A percentile compares a stretch with the other conserved stretches of the same genome.
Evolutionary conservation across 495 filamentous ascomycete species (phyloP).

Genomic region (Neurospora discreta): DNA sequence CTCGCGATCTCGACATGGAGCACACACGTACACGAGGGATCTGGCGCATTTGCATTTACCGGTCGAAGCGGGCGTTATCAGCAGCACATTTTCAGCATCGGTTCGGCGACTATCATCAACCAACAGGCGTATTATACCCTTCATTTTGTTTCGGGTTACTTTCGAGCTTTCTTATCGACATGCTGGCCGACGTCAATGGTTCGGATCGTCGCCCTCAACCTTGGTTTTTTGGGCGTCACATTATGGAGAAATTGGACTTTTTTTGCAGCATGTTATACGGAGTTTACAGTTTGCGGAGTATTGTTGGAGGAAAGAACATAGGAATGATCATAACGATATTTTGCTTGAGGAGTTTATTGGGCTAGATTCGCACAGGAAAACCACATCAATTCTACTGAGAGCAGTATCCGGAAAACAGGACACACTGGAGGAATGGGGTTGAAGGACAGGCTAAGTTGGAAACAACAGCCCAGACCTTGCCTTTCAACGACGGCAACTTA

Average conservation of each 20-base stretch:
- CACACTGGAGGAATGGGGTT: neutral
- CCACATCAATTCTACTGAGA: neutral
- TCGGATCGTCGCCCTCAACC: neutral
- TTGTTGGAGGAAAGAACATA: neutral
- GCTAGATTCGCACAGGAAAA: neutral
- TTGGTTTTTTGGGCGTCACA: neutral
- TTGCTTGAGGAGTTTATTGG: neutral
- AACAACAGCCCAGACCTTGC: neutral
- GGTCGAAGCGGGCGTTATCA: neutral
- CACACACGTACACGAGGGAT: neutral
- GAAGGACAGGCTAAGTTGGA: neutral
- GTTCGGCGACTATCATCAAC: neutral
- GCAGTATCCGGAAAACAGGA: neutral
- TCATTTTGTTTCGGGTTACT: neutral
- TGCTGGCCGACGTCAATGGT: neutral
- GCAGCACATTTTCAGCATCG: neutral
- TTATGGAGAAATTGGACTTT: neutral
- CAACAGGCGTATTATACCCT: constrained; percentile 3
- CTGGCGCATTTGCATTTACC: neutral
- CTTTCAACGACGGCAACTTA: neutral
- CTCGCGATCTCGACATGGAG: neutral
- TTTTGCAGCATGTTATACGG: neutral
- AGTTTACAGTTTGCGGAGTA: neutral
- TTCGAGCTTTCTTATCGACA: neutral
- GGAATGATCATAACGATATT: neutral